These are phyloP conservation scores for Colletotrichum caudatum DNA, from an alignment of 2,329 filamentous ascomycete genomes.

Conservation along the genomic window DNA sequence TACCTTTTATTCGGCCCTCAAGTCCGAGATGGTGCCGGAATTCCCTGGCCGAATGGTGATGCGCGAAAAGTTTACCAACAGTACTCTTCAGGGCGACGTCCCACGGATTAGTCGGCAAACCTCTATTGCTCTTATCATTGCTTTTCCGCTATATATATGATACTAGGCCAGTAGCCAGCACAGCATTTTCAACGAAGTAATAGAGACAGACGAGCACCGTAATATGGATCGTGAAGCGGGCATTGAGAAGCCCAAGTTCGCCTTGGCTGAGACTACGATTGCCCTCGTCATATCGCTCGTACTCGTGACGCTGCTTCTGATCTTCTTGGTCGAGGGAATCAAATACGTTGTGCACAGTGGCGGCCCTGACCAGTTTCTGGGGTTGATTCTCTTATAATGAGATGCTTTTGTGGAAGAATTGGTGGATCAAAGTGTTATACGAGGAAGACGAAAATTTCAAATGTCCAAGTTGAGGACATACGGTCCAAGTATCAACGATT, in stretches of 20 bases:
- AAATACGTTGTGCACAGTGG: conserved; percentile 57
- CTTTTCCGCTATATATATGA: conserved; percentile 67
- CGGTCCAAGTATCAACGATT: neutral
- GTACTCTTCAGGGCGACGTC: conserved; percentile 59
- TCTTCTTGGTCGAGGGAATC: conserved; percentile 76
- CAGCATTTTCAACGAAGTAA: conserved; percentile 71
- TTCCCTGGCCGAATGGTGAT: conserved; percentile 42
- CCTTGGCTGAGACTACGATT: conserved; percentile 72
- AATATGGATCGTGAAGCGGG: conserved; percentile 71
- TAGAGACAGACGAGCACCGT: conserved; percentile 58
- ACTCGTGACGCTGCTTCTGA: conserved; percentile 73
- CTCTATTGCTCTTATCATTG: conserved; percentile 70
- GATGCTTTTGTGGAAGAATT: neutral
- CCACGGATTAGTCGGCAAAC: conserved; percentile 72
- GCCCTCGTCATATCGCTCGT: conserved; percentile 68
- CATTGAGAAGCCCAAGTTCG: conserved; percentile 71
- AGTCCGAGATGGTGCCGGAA: conserved; percentile 45
- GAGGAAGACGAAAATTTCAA: neutral
- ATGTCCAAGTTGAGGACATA: neutral
- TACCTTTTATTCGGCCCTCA: conserved; percentile 53
- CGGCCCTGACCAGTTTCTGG: conserved; percentile 51
- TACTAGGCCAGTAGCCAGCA: conserved; percentile 76
- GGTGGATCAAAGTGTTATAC: neutral
- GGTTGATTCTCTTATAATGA: conserved; percentile 69
- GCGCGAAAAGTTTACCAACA: conserved; percentile 49